Conservation (phyloP, 2,329 filamentous ascomycete species). For the Sclerotinia glacialis region DNA sequence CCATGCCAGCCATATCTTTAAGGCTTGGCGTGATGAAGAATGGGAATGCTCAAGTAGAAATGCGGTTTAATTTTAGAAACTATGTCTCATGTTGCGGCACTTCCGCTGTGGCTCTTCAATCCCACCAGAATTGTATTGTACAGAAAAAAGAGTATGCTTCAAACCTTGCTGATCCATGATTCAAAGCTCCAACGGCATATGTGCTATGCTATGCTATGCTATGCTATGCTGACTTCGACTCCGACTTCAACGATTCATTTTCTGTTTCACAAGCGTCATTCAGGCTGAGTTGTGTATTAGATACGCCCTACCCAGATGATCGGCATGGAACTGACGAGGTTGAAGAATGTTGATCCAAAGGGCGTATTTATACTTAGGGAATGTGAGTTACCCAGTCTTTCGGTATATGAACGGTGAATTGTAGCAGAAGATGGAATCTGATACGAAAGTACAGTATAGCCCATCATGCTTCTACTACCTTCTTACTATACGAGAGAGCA, state of each 20-base stretch:
- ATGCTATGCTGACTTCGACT: too few species aligned
- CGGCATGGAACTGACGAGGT: not conserved
- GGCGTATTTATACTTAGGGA: not conserved
- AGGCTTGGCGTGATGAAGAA: not conserved
- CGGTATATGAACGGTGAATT: not conserved
- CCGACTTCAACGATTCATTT: not conserved
- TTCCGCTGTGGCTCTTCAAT: not conserved
- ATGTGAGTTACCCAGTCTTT: not conserved
- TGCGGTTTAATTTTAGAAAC: not conserved
- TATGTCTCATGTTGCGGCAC: slow-evolving; percentile 9
- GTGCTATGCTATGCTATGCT: not conserved
- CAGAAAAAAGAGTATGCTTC: not conserved
- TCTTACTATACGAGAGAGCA: not conserved
- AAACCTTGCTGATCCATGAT: not conserved
- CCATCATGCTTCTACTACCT: not conserved
- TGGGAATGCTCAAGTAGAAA: slow-evolving; percentile 5
- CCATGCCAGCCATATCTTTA: not conserved
- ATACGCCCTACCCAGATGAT: not conserved
- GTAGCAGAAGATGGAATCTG: not conserved
- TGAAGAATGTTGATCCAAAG: slow-evolving; percentile 13
- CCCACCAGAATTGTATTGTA: not conserved
- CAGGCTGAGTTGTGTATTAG: not conserved
- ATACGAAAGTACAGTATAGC: not conserved
- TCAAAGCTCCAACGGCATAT: not conserved
- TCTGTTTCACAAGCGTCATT: not conserved